Evolutionary conservation across 2,329 filamentous ascomycete genomes (phyloP), one percentile per base, ranked within the genome.

Genomic region (Cercospora sp.): DNA sequence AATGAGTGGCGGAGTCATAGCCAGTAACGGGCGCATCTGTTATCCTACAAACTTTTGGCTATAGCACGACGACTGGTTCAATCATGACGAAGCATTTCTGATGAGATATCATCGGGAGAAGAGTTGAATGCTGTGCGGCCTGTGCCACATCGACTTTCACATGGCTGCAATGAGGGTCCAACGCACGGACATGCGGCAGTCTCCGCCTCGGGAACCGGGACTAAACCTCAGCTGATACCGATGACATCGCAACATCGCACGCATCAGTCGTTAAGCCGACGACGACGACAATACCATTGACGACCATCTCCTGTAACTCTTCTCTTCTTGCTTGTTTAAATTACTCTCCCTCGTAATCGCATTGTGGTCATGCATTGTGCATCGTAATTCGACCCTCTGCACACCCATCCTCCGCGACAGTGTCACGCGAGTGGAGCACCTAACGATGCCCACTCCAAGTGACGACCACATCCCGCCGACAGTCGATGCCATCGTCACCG

Each of bases 361-460:
- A 36, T 30, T 23, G 40, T 48, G 59, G 40, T 28, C 40, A 42
- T 28, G 60, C 28, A n/a, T 62, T 23, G 36, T 26, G 36, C 42
- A 51, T 62, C 28, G 20, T 55, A 51, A 40, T n/a, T 26, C 8
- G 20, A 12, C 30, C 30, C 31, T 42, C 48, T 18, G 23, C 62
- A 18, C 36, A 55, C 30, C 48, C 62, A 9, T 31, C n/a, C 62
- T 64, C 33, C 62, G 30, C 59, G 53, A 65, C 45, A 70, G 45
- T 70, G 65, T 73, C 72, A 73, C 72, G 70, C 72, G 72, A 73
- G 70, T 68, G 26, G 36, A 42, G 16, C 36, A 42, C 36, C 36
- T 16, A 33, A 63, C 45, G 45, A 73, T 73, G 72, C 72, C 72
- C 57, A 73, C 72, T 51, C 70, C 70, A 18, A 72, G 70, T 63